Evolutionary conservation across 805 yeast genomes (phyloP).

Genomic region (Starmerella tilneyi): DNA sequence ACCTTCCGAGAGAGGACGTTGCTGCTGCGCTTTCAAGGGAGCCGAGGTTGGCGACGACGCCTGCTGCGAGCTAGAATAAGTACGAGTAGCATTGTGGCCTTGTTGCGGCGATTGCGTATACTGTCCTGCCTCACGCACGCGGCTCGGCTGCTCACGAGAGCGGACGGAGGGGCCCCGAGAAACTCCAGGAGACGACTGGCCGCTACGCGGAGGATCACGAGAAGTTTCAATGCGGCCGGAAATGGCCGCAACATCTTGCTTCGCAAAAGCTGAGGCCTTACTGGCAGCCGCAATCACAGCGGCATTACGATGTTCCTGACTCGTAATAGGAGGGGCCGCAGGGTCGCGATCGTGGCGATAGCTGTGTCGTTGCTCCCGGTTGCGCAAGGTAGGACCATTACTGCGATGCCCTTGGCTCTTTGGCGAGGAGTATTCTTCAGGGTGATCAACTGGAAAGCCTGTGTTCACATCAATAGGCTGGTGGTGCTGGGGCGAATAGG

Average conservation of each 20-base stretch:
- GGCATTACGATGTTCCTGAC: slow-evolving; percentile 17
- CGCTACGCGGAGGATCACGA: neutral
- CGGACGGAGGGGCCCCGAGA: slow-evolving; percentile 7
- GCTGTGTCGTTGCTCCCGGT: slow-evolving; percentile 4
- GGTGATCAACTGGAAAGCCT: slow-evolving; percentile 19
- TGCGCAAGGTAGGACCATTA: slow-evolving; percentile 12
- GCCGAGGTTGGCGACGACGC: neutral
- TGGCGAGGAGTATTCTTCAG: neutral
- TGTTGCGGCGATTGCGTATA: no score
- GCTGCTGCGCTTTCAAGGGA: neutral
- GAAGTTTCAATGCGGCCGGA: slow-evolving; percentile 9
- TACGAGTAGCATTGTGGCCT: no score
- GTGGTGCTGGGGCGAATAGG: slow-evolving; percentile 7
- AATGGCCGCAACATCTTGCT: slow-evolving; percentile 22
- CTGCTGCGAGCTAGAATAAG: no score
- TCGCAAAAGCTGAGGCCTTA: slow-evolving; percentile 20
- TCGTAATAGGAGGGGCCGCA: neutral
- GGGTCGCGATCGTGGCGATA: slow-evolving; percentile 5
- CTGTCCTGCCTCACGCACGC: no score
- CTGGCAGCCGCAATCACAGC: slow-evolving; percentile 23
- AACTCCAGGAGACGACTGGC: slow-evolving; percentile 5
- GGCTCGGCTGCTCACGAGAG: neutral
- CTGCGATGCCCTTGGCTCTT: neutral
- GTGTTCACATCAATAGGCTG: slow-evolving; percentile 21
- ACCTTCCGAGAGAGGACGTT: neutral